A percentile compares a stretch with the other conserved stretches of the same genome.
Conservation (phyloP, 1,139 yeast species). For the Yamadazyma dendronema region DNA sequence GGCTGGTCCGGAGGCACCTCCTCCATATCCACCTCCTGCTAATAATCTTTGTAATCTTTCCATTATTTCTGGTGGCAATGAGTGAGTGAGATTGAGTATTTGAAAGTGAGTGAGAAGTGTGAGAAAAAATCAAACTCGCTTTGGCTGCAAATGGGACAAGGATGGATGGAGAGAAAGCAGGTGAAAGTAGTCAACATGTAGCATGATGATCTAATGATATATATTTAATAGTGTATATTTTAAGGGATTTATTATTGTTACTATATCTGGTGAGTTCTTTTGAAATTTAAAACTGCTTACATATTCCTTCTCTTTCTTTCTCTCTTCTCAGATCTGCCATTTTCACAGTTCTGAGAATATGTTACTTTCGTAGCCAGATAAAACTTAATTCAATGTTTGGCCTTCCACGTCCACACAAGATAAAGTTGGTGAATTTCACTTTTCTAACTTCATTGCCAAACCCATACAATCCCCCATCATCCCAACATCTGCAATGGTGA, state of each 20-base stretch:
- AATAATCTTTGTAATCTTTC: slow-evolving; percentile 73
- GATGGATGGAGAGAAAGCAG: background rate
- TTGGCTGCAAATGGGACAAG: background rate
- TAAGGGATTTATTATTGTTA: too few species aligned
- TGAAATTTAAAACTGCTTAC: background rate
- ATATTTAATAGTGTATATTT: too few species aligned
- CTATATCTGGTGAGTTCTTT: background rate
- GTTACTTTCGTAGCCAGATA: too few species aligned
- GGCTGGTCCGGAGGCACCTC: slow-evolving; percentile 40
- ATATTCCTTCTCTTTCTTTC: background rate
- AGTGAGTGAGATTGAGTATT: background rate
- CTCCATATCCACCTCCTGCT: slow-evolving; percentile 58
- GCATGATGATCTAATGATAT: background rate
- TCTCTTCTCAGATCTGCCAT: background rate
- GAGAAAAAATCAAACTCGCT: background rate
- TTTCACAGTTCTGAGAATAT: background rate
- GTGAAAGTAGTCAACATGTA: background rate
- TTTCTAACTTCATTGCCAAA: too few species aligned
- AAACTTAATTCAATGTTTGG: too few species aligned
- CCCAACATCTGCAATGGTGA: too few species aligned
- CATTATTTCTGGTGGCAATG: slow-evolving; percentile 43
- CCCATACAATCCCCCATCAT: too few species aligned
- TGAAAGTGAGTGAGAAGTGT: slow-evolving; percentile 2
- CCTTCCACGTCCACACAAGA: too few species aligned
- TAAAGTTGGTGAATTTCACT: too few species aligned